Percentiles rank a stretch among this genome's conserved stretches.
Evolutionary conservation across 495 filamentous ascomycete species (phyloP).

Genomic region (Letharia lupina): DNA sequence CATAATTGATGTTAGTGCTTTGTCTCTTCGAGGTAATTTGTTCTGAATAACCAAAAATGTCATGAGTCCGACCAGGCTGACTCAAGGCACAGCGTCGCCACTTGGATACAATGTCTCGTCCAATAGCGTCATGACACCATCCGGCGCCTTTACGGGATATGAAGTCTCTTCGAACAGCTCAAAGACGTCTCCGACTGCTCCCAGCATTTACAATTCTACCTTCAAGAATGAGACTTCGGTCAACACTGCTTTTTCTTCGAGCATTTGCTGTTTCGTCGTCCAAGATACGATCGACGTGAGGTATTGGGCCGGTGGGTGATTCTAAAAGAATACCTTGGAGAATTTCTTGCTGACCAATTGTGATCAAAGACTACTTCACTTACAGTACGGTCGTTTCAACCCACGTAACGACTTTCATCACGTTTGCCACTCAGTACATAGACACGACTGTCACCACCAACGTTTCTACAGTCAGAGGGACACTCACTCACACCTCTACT

Average conservation of each 20-base stretch:
- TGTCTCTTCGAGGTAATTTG: background rate
- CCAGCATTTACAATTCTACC: background rate
- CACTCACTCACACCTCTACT: background rate
- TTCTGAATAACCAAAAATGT: background rate
- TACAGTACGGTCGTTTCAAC: background rate
- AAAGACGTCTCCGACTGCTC: background rate
- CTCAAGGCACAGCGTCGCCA: background rate
- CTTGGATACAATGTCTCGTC: background rate
- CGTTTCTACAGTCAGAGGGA: background rate
- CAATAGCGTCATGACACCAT: background rate
- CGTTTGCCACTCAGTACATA: slow-evolving; percentile 2
- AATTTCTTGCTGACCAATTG: background rate
- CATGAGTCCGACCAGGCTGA: background rate
- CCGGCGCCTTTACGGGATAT: background rate
- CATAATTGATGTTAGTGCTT: background rate
- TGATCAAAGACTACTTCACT: background rate
- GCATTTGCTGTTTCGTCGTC: slow-evolving; percentile 17
- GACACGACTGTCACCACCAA: slow-evolving; percentile 10
- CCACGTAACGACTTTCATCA: background rate
- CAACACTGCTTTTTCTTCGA: background rate
- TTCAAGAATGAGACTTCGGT: background rate
- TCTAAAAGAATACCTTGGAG: background rate
- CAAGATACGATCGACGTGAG: slow-evolving; percentile 17
- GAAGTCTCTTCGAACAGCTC: background rate
- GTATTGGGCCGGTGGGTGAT: slow-evolving; percentile 8